phyloP scores from a whole-genome alignment of 129 eudicot genomes.

The Flaveria ramosissima region DNA sequence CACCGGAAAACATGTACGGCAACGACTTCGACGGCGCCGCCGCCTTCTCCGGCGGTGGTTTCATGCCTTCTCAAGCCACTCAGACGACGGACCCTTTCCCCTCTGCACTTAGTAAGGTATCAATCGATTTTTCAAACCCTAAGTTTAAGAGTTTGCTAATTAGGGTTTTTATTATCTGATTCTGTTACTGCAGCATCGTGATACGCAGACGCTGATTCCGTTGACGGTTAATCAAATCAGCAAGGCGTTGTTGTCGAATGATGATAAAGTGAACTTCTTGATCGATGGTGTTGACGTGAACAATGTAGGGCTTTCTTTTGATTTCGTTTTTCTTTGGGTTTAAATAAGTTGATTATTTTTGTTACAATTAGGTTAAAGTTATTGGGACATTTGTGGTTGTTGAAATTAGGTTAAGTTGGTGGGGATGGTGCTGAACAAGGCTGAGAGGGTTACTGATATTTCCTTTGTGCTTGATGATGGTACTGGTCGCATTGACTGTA shows the following conservation, averaged over 20 bases:
- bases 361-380: no score
- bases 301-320: slow-evolving; percentile 45
- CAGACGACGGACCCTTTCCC: slow-evolving; percentile 62
- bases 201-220: slow-evolving; percentile 65
- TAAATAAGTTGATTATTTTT: neutral
- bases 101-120: slow-evolving; percentile 42
- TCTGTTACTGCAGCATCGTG: slow-evolving; percentile 55
- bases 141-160: neutral
- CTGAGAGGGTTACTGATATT: slow-evolving; percentile 84
- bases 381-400: neutral
- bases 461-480: slow-evolving; percentile 83
- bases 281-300: slow-evolving; percentile 76
- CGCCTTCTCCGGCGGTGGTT: slow-evolving; percentile 89
- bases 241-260: slow-evolving; percentile 50
- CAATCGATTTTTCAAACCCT: neutral
- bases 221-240: slow-evolving; percentile 80
- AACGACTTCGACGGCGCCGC: slow-evolving; percentile 80
- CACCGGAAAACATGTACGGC: slow-evolving; percentile 41
- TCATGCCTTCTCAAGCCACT: slow-evolving; percentile 77
- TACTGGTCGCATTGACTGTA: slow-evolving; percentile 78
- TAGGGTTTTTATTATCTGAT: slow-evolving; percentile 9
- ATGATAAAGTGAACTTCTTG: slow-evolving; percentile 60
- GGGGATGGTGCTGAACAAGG: slow-evolving; percentile 67
- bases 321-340: neutral
- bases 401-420: slow-evolving; percentile 68